Conservation (phyloP, 345 rosid genomes). For the Acer yangbiense region DNA sequence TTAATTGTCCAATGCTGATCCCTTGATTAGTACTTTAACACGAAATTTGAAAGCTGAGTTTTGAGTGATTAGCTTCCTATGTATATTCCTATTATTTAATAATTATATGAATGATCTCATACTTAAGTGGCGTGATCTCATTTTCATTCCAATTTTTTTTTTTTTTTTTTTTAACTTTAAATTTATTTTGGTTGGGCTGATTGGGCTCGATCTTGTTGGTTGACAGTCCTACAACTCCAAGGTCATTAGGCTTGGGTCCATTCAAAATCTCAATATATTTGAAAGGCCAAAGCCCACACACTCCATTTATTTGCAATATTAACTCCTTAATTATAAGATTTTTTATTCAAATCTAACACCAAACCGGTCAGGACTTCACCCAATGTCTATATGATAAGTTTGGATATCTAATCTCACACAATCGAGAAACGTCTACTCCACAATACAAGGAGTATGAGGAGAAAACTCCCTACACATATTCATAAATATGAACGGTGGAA, state of each 20-base stretch:
- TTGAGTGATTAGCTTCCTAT: not conserved
- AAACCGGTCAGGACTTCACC: too few relatives aligned
- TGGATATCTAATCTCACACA: too few relatives aligned
- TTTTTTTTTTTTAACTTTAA: too few relatives aligned
- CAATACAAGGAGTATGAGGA: too few relatives aligned
- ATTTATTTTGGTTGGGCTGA: not conserved
- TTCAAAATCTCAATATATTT: not conserved
- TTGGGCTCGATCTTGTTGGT: not conserved
- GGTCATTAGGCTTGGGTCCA: not conserved
- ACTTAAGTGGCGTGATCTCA: not conserved
- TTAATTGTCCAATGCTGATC: not conserved
- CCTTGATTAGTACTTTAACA: not conserved
- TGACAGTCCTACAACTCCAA: too few relatives aligned
- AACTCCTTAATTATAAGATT: not conserved
- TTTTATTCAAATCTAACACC: too few relatives aligned
- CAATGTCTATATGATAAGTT: too few relatives aligned
- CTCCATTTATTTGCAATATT: not conserved
- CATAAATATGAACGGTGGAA: too few relatives aligned
- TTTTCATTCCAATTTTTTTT: not conserved
- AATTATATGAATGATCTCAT: not conserved
- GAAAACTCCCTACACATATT: too few relatives aligned
- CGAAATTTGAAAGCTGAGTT: not conserved
- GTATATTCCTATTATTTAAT: too few relatives aligned
- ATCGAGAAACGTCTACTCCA: too few relatives aligned
- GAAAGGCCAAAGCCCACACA: not conserved